Evolutionary conservation across 2,329 filamentous ascomycete species (phyloP).

Genomic region (Acarospora socialis): DNA sequence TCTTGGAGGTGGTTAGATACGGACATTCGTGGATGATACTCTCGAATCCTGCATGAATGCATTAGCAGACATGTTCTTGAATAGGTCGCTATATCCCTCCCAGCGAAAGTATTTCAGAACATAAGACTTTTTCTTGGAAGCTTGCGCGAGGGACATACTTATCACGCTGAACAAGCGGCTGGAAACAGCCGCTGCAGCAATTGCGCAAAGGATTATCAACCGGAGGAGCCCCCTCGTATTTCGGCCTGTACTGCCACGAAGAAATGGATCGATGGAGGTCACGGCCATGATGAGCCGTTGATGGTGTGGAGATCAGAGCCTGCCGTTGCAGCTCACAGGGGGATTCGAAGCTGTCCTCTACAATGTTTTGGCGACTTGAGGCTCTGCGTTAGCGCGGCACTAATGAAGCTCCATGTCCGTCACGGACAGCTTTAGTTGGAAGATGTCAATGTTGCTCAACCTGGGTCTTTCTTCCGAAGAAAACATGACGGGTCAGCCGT

Average conservation of each 20-base stretch:
- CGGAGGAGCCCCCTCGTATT: conserved; percentile 75
- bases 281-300: no score
- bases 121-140: background rate
- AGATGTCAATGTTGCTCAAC: no score
- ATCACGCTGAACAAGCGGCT: conserved; percentile 98
- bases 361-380: no score
- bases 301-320: no score
- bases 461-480: no score
- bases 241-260: conserved; percentile 64
- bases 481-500: no score
- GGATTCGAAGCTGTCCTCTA: no score
- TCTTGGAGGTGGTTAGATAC: conserved; percentile 27
- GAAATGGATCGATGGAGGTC: conserved; percentile 41
- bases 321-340: no score
- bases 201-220: conserved; percentile 77
- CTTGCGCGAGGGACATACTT: conserved; percentile 44
- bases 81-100: conserved; percentile 5
- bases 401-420: no score
- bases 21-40: conserved; percentile 99
- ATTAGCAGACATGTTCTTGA: conserved; percentile 7
- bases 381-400: no score
- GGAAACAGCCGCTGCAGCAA: conserved; percentile 79
- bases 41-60: conserved; percentile 58
- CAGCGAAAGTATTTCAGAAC: background rate
- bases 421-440: no score